Evolutionary conservation across 2,329 filamentous ascomycete genomes (phyloP), one percentile per base, ranked within the genome.

Genomic region (Epichloe glyceriae): DNA sequence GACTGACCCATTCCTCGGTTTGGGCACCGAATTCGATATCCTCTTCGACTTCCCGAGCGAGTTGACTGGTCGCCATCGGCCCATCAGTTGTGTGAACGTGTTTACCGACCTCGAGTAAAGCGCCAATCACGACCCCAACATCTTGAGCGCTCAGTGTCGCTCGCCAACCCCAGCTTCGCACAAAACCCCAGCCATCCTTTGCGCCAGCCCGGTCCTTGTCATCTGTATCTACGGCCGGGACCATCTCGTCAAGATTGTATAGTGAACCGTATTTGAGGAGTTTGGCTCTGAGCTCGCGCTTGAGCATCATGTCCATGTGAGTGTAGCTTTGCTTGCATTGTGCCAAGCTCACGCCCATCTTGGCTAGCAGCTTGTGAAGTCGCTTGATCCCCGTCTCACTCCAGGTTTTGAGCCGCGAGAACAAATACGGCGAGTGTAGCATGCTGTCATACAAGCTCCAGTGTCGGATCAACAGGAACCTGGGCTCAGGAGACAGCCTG

Each of bases 371-470:
- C 64, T 97, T 97, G 67, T 96, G 88, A 19, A 98, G 73, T 48
- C 91, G 80, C 65, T 94, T 95, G 49, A 87, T 78, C 3, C 93
- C 93, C 47, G 78, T 79, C 55, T 97, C 93, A 53, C 84, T 94
- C 91, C 93, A 98, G 45, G 95, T 89, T 67, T 94, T 91, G 44
- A 98, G 76, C 34, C 88, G 80, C 3, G 91, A 88, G 53, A 94
- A 91, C 4, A 98, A 79, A 62, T 96, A 97, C 0, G 91, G 90
- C 0, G 90, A 96, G 65, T 98, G 93, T 12, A 97, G 76, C 93
- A 98, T 97, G 65, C 89, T 95, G 62, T 98, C 93, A 66, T 97
- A 97, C 14, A 98, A 73, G 58, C 88, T 95, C 93, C 93, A 98
- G 65, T 98, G 93, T 35, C 93, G 78, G 49, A 97, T 87, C 0